phyloP scores from a whole-genome alignment of 2,329 filamentous ascomycete genomes.

The Venturia oleaginea region DNA sequence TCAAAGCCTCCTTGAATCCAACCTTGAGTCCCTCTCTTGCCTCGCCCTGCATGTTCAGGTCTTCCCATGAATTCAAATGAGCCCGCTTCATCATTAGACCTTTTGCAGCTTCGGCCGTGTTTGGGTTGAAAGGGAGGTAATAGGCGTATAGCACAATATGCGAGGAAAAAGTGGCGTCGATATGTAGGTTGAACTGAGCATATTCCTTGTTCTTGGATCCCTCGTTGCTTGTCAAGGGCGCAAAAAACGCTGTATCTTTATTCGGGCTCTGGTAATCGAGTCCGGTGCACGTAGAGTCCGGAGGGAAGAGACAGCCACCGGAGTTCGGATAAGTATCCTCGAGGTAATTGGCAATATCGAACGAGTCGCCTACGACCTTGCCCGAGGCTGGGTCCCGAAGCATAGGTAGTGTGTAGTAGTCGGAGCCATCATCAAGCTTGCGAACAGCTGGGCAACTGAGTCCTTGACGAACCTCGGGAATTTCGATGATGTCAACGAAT shows the following conservation, averaged over 20 bases:
- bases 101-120: conserved; percentile 34
- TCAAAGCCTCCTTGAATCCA: conserved; percentile 35
- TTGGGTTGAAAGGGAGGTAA: conserved; percentile 43
- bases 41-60: conserved; percentile 29
- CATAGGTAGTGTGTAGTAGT: conserved; percentile 54
- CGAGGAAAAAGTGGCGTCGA: conserved; percentile 46
- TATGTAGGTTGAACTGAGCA: conserved; percentile 40
- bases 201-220: conserved; percentile 27
- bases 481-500: conserved; percentile 47
- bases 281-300: conserved; percentile 19
- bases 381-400: conserved; percentile 38
- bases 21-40: conserved; percentile 29
- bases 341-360: conserved; percentile 55
- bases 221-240: background rate
- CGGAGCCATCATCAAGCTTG: conserved; percentile 46
- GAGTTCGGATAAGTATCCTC: conserved; percentile 42
- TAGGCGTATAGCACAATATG: conserved; percentile 34
- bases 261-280: conserved; percentile 33
- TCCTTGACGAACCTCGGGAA: conserved; percentile 38
- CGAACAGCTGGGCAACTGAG: conserved; percentile 43
- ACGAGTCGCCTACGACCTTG: conserved; percentile 48
- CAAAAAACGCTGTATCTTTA: conserved; percentile 17
- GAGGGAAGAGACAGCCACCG: conserved; percentile 42
- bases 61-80: conserved; percentile 31
- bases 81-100: conserved; percentile 24